Evolutionary conservation across 2,329 filamentous ascomycete species (phyloP), one percentile per base, ranked within the genome.

Genomic region (Aureobasidium sp.): DNA sequence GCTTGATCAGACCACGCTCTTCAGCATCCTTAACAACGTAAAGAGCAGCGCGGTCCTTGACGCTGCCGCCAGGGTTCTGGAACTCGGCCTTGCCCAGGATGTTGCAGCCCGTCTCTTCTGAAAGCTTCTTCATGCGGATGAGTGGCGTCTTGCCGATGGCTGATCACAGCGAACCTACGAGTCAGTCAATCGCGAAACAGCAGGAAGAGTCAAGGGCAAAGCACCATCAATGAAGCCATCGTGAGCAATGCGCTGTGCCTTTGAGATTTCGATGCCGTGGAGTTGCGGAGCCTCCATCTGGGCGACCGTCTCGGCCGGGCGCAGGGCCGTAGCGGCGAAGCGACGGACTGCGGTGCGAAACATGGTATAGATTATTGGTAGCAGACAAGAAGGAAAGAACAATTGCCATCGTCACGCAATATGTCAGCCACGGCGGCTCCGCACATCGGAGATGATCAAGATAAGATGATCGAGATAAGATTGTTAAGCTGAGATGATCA

Each of bases 71-170:
- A 1, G 94, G 94, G 81, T 99, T 99, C 82, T 96, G 94, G 79
- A 99, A 99, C 75, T 99, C 94, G 70, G 94, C 92, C 77, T 99
- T 99, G 71, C 93, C 94, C 44, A 97, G 86, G 63, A 99, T 81
- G 69, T 96, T 89, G 82, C 94, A 97, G 67, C 92, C 91, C 0
- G 94, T 97, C 72, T 95, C 84, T 64, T 90, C 86, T 44, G 93
- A 97, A 68, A 97, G 86, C 65, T 82, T 85, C 76, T 96, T 93
- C 56, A 99, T 82, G 53, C 89, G 87, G 75, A 99, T 96, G 60
- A 99, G 84, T 1, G 94, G 93, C 0, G 94, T 99, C 77, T 97
- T 97, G 66, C 94, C 94, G 78, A 99, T 97, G 61, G 94, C 94
- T 96, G 67, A 52, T 42, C 42, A 39, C 37, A 56, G n/a, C 5